These are phyloP conservation scores for Lactifluus echinatus DNA, from an alignment of 768 basidiomycete genomes.

Conservation along the genomic window DNA sequence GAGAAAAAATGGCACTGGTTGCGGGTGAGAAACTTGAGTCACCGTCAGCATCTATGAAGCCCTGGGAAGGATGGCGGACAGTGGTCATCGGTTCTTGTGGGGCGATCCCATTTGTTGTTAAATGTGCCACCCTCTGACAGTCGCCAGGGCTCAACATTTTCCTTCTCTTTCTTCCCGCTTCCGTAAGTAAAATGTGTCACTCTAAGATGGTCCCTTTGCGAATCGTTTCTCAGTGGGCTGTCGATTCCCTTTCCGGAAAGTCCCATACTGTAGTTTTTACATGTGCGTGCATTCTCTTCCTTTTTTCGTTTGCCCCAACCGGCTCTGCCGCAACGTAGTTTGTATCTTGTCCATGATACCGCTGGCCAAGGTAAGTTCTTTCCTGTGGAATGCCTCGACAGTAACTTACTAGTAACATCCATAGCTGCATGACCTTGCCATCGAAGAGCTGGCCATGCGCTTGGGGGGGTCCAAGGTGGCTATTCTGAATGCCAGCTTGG, in stretches of 20 bases:
- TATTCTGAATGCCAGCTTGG: conserved; percentile 74
- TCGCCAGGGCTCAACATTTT: conserved; percentile 60
- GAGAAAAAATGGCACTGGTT: conserved; percentile 16
- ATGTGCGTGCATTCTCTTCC: conserved; percentile 33
- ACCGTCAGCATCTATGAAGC: conserved; percentile 10
- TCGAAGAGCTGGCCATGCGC: conserved; percentile 61
- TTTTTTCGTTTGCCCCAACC: background rate
- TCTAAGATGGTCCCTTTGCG: background rate
- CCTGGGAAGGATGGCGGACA: conserved; percentile 44
- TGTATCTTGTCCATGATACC: conserved; percentile 68
- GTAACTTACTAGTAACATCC: background rate
- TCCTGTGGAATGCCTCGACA: background rate
- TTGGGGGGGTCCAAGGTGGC: conserved; percentile 74
- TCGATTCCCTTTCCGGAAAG: conserved; percentile 39
- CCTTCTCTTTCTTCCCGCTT: conserved; percentile 53
- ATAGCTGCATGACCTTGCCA: conserved; percentile 71
- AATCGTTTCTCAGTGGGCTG: conserved; percentile 39
- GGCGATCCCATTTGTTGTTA: background rate
- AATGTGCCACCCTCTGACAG: background rate
- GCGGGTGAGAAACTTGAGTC: conserved; percentile 6
- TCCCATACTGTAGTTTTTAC: conserved; percentile 51
- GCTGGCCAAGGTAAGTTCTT: conserved; percentile 52
- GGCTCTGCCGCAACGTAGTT: conserved; percentile 31
- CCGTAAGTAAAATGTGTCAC: conserved; percentile 42
- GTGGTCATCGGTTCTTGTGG: conserved; percentile 51